Base-by-base conservation (phyloP, 2,329 filamentous ascomycete genomes). In the Aspergillus ustus region DNA sequence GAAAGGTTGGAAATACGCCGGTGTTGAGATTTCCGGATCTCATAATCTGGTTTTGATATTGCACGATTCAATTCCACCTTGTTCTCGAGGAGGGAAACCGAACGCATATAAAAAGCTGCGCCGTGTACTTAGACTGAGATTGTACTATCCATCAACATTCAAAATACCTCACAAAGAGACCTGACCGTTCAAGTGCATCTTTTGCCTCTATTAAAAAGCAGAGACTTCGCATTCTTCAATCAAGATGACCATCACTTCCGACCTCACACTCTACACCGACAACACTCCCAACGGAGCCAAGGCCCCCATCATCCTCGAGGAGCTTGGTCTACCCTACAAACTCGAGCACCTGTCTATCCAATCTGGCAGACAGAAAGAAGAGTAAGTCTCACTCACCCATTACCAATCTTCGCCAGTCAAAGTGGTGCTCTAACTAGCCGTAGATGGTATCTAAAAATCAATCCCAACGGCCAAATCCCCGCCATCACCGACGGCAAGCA, bases 361-460 rank as follows among this genome's bases (percentile, higher is more conserved):
- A n/a, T 31, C 52, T 2, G 52, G 52, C 40, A 19, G 45, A 13
- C 52, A 55, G 25, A 55, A 46, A 17, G 43, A 55, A 19, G 40
- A 45, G 52, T 55, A 28, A 2, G 40, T n/a, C 11, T 8, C 2
- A 1, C 13, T 22, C 19, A 11, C 50, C 15, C 2, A 15, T 11
- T 37, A 19, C 9, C 15, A 9, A 25, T 25, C 25, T 25, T 25
- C 25, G 25, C 6, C 3, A 25, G 25, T 25, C 25, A 25, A 6
- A 17, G 8, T 44, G 7, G 19, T 1, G 2, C 7, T 28, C 31
- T 37, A 37, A 37, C 6, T 1, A 13, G 13, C 25, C 25, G 6
- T 15, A 55, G 52, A 20, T 55, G 43, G 52, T 55, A 13, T n/a
- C 40, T 55, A 25, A 55, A 55, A 22, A 55, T 55, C 25, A 55